A percentile compares a stretch with the other conserved stretches of the same genome.
phyloP scores from a whole-genome alignment of 2,329 filamentous ascomycete genomes.

The Orbilia quercus region DNA sequence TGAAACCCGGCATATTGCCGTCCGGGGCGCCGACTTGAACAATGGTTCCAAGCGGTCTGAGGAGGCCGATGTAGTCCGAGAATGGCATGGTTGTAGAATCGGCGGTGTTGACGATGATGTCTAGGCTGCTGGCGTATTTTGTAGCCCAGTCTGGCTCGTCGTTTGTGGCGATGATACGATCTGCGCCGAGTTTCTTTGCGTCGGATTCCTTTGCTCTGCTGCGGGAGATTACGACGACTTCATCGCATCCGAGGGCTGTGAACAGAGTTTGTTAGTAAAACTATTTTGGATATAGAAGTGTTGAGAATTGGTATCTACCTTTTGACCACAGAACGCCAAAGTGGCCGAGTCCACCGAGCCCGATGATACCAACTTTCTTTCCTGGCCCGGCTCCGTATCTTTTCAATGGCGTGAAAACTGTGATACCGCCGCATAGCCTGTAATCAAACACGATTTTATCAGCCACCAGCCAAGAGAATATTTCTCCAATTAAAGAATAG shows the following conservation, averaged over 20 bases:
- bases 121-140: constrained; percentile 67
- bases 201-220: constrained; percentile 71
- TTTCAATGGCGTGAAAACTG: constrained; percentile 75
- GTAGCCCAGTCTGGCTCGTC: constrained; percentile 71
- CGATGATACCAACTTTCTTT: constrained; percentile 77
- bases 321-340: constrained; percentile 52
- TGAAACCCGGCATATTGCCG: constrained; percentile 67
- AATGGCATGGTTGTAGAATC: constrained; percentile 72
- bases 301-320: constrained; percentile 20
- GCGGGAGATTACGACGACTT: constrained; percentile 74
- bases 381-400: constrained; percentile 76
- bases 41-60: constrained; percentile 71
- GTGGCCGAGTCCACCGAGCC: constrained; percentile 75
- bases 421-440: constrained; percentile 82
- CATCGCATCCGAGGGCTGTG: constrained; percentile 75
- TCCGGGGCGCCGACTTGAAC: constrained; percentile 77
- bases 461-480: constrained; percentile 60
- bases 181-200: constrained; percentile 72
- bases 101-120: constrained; percentile 72
- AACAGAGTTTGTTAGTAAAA: constrained; percentile 77
- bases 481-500: too few species aligned
- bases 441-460: constrained; percentile 63
- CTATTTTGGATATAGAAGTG: background rate
- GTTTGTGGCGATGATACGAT: constrained; percentile 68
- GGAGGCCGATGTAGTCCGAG: constrained; percentile 70